phyloP scores from a whole-genome alignment of 2,329 filamentous ascomycete genomes.

The Scleromitrula shiraiana region DNA sequence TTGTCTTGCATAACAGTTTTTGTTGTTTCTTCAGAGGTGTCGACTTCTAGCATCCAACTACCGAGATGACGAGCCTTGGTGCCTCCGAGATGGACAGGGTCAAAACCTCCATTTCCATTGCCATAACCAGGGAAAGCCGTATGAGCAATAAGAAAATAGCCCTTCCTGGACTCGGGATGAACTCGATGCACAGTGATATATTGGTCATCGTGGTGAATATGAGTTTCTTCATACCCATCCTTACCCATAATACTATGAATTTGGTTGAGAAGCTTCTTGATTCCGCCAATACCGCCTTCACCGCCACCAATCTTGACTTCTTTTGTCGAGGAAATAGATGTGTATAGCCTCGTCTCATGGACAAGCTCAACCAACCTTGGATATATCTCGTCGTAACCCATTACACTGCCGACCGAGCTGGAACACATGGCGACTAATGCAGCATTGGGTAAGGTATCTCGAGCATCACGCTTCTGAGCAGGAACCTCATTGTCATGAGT shows the following conservation, averaged over 20 bases:
- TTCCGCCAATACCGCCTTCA: constrained; percentile 77
- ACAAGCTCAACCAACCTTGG: constrained; percentile 90
- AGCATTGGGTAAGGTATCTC: constrained; percentile 89
- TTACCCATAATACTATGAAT: constrained; percentile 95
- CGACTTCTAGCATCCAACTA: constrained; percentile 87
- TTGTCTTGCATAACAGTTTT: constrained; percentile 60
- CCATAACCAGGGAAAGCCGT: constrained; percentile 91
- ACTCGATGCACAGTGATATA: constrained; percentile 95
- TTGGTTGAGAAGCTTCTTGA: constrained; percentile 90
- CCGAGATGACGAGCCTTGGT: constrained; percentile 82
- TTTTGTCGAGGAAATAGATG: constrained; percentile 61
- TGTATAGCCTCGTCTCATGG: constrained; percentile 76
- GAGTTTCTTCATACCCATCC: constrained; percentile 88
- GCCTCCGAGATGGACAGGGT: constrained; percentile 69
- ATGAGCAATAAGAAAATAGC: constrained; percentile 91
- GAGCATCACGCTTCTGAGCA: constrained; percentile 86
- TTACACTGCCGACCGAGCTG: constrained; percentile 89
- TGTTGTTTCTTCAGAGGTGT: constrained; percentile 63
- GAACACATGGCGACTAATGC: constrained; percentile 94
- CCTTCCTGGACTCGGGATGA: constrained; percentile 84
- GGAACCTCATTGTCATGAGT: constrained; percentile 98
- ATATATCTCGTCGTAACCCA: constrained; percentile 97
- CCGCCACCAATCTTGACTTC: constrained; percentile 58
- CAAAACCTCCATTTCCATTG: constrained; percentile 73
- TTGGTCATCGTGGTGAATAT: constrained; percentile 92